phyloP scores from a whole-genome alignment of 2,329 filamentous ascomycete species.

The Ophiostoma piceae region DNA sequence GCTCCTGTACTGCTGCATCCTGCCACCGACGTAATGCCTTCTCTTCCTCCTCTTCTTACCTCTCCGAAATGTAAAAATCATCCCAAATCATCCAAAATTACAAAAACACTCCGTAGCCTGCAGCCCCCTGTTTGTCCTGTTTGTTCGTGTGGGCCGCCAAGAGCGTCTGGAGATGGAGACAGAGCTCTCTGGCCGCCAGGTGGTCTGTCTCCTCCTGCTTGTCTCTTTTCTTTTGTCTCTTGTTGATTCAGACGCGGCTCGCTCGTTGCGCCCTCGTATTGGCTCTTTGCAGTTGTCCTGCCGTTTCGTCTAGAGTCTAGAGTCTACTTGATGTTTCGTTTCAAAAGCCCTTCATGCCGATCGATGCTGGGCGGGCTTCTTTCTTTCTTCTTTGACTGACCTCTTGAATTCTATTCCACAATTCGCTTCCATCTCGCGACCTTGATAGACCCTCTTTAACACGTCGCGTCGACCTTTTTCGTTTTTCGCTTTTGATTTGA shows the following conservation, averaged over 20 bases:
- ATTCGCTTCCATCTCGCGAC: not conserved
- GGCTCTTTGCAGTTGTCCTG: not conserved
- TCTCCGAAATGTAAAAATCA: not conserved
- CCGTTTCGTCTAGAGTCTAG: not conserved
- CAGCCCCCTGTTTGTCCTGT: not conserved
- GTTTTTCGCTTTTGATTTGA: not conserved
- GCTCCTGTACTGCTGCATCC: constrained; percentile 1
- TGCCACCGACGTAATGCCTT: not conserved
- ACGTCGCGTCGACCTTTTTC: not conserved
- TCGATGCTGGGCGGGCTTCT: not conserved
- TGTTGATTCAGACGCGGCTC: constrained; percentile 1
- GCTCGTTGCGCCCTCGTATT: constrained; percentile 2
- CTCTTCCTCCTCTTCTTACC: not conserved
- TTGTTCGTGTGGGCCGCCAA: constrained; percentile 3
- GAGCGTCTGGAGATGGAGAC: not conserved
- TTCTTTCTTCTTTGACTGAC: not conserved
- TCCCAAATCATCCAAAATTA: not conserved
- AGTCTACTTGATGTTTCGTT: not conserved
- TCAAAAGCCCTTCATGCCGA: not conserved
- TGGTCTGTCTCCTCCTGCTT: not conserved
- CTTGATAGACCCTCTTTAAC: not conserved
- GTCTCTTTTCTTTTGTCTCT: not conserved
- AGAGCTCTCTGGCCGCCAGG: not conserved
- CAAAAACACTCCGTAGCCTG: constrained; percentile 4
- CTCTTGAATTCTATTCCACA: not conserved